phyloP scores from a whole-genome alignment of 495 filamentous ascomycete genomes.

The Recurvomyces mirabilis region DNA sequence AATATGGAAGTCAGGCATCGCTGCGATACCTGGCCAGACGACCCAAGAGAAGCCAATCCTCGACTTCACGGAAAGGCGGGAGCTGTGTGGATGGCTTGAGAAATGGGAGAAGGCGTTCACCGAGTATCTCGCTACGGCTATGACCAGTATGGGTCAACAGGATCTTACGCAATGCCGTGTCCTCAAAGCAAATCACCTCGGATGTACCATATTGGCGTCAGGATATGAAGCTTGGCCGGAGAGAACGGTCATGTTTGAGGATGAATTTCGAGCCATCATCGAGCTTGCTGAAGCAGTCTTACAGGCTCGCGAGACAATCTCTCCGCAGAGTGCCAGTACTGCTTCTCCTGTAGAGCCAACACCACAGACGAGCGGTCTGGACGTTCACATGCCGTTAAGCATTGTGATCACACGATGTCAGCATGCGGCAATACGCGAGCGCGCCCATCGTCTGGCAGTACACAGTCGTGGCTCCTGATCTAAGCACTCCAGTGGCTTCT shows the following conservation, averaged over 20 bases:
- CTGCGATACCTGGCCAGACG: no score
- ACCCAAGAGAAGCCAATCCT: no score
- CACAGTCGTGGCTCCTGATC: neutral
- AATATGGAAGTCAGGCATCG: neutral
- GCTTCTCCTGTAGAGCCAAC: neutral
- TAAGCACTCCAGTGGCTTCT: no score
- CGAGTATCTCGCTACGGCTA: constrained; percentile 3
- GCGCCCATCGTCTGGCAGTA: constrained; percentile 1
- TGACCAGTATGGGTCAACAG: constrained; percentile 6
- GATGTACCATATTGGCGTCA: constrained; percentile 12
- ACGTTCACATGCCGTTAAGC: constrained; percentile 6
- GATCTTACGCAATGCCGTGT: constrained; percentile 12
- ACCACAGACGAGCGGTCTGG: neutral
- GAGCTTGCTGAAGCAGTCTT: constrained; percentile 14
- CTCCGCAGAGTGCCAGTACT: constrained; percentile 1
- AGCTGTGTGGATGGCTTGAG: constrained; percentile 9
- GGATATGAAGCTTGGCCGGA: no score
- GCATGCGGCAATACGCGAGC: neutral
- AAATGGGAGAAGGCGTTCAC: constrained; percentile 16
- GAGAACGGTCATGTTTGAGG: constrained; percentile 3
- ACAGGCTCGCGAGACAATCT: constrained; percentile 1
- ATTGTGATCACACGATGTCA: constrained; percentile 7
- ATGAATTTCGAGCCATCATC: constrained; percentile 12
- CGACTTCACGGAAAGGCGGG: neutral
- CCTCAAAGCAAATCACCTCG: constrained; percentile 18